Evolutionary conservation across 441 rosid genomes (phyloP), one percentile per base, ranked within the genome.

Genomic region (Jatropha multifida): DNA sequence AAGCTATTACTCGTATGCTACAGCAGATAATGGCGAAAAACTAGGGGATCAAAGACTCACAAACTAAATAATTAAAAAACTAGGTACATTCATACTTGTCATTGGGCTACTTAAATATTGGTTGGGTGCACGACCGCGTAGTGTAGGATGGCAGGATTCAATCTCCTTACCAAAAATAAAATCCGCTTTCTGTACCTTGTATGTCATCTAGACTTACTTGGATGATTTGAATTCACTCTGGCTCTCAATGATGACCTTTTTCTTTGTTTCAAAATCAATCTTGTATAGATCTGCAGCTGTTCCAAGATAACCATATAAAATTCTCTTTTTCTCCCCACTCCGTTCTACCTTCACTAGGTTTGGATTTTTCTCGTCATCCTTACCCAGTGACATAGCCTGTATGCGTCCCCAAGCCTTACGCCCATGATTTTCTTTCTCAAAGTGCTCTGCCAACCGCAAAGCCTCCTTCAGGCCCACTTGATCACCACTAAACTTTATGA

Each of bases 281-380:
- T 88, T 90, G 73, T 81, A 89, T 76, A 96, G 84, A 86, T 96
- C 98, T 65, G 84, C 77, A 72, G 87, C 90, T 12, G 90, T 88
- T 69, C 88, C 98, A n/a, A 96, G 92, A 80, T 91, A 90, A 27
- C 98, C 98, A 70, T 92, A 94, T 49, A 94, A 86, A 79, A 90
- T 80, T 83, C 94, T 92, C 81, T 74, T 87, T 82, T 87, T 90
- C 82, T 90, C 99, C 72, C 94, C 92, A 12, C 78, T 89, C 71
- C 88, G 86, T 60, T 94, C 98, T 74, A 86, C 79, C 76, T 85
- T 88, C 54, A 94, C 88, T 54, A 96, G 94, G 86, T 84, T 81
- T 9, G 87, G 95, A 80, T 89, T 89, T 79, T 83, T 88, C 73
- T 94, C 97, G 70, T 92, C 98, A 60, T 92, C 96, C 80, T 84